Evolutionary conservation across 331 rosid species (phyloP).

Genomic region (Malus hybrid): DNA sequence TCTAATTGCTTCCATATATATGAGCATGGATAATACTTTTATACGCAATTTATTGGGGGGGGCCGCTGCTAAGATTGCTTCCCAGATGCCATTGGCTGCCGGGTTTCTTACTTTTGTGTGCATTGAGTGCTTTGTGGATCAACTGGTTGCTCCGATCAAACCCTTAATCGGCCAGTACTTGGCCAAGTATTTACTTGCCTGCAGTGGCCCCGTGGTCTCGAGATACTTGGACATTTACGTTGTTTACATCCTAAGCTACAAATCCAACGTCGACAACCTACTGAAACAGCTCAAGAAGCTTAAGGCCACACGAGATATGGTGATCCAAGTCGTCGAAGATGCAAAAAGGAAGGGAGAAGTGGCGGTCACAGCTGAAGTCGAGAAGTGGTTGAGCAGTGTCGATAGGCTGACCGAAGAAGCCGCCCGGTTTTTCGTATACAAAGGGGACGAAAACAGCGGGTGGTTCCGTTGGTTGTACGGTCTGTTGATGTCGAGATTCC

Average conservation of each 20-base stretch:
- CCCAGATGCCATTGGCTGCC: slow-evolving; percentile 5
- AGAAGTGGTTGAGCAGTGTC: neutral
- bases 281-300: neutral
- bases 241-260: slow-evolving; percentile 1
- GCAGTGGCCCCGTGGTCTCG: slow-evolving; percentile 1
- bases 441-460: neutral
- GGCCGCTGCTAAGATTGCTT: neutral
- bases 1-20: neutral
- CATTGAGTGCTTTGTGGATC: slow-evolving; percentile 5
- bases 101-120: slow-evolving; percentile 7
- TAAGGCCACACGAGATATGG: neutral
- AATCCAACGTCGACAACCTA: neutral
- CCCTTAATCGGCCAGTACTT: slow-evolving; percentile 1
- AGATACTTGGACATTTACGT: neutral
- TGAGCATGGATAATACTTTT: neutral
- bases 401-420: neutral
- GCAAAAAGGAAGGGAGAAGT: neutral
- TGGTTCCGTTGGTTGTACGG: slow-evolving; percentile 6
- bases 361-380: neutral
- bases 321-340: neutral
- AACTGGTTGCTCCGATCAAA: slow-evolving; percentile 5
- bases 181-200: neutral
- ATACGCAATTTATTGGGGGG: neutral
- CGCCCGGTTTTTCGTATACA: neutral
- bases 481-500: slow-evolving; percentile 3